These are phyloP conservation scores for Kurtzmaniella natalensis DNA, from an alignment of 1,139 yeast species.

Conservation along the genomic window DNA sequence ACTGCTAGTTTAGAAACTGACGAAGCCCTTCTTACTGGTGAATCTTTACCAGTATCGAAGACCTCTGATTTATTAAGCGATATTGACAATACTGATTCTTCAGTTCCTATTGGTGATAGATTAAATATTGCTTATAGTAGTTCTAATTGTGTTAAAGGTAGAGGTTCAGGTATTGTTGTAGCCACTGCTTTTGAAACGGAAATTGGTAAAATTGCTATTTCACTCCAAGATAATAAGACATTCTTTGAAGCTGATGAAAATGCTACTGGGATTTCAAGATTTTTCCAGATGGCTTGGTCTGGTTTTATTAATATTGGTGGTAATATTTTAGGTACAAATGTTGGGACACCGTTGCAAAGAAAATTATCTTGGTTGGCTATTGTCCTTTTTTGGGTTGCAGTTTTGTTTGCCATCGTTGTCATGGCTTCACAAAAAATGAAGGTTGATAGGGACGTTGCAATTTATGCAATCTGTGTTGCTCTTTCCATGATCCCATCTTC, in stretches of 20 bases:
- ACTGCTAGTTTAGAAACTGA: slow-evolving; percentile 71
- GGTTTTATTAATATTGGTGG: slow-evolving; percentile 38
- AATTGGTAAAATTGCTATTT: slow-evolving; percentile 72
- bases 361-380: slow-evolving; percentile 69
- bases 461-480: slow-evolving; percentile 80
- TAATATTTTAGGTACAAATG: slow-evolving; percentile 66
- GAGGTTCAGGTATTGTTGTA: slow-evolving; percentile 66
- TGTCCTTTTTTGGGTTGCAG: slow-evolving; percentile 64
- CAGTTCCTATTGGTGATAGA: slow-evolving; percentile 71
- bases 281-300: slow-evolving; percentile 35
- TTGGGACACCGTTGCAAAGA: slow-evolving; percentile 75
- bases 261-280: slow-evolving; percentile 18
- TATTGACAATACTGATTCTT: slow-evolving; percentile 31
- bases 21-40: slow-evolving; percentile 79
- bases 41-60: slow-evolving; percentile 71
- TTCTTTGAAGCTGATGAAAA: slow-evolving; percentile 25
- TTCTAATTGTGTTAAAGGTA: slow-evolving; percentile 69
- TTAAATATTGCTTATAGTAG: slow-evolving; percentile 71
- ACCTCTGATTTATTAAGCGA: slow-evolving; percentile 35
- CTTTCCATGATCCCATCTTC: slow-evolving; percentile 83
- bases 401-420: slow-evolving; percentile 70
- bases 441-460: slow-evolving; percentile 69
- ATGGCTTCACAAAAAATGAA: slow-evolving; percentile 72
- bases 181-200: slow-evolving; percentile 70
- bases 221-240: slow-evolving; percentile 33